These are phyloP conservation scores for Dichomitus squalens DNA, from an alignment of 1,284 basidiomycete species.

Conservation along the genomic window DNA sequence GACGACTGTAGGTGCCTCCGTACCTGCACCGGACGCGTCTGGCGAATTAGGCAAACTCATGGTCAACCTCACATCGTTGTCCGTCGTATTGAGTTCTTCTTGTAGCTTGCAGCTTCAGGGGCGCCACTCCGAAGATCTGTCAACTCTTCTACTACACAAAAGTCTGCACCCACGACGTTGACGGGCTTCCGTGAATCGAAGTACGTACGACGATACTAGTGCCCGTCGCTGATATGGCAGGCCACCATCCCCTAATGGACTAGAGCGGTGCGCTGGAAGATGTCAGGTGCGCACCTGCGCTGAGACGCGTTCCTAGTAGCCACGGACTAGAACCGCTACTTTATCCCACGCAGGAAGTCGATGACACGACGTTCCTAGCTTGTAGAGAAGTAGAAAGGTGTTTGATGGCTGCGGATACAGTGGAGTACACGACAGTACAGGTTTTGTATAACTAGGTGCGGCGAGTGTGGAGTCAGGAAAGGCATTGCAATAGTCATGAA, in stretches of 20 bases:
- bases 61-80: no score
- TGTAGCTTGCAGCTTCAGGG: not conserved
- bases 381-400: not conserved
- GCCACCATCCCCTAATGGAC: not conserved
- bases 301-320: not conserved
- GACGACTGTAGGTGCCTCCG: no score
- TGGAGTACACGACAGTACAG: constrained; percentile 23
- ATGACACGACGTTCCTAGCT: not conserved
- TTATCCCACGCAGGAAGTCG: not conserved
- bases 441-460: constrained; percentile 15
- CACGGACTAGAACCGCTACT: not conserved
- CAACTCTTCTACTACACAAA: no score
- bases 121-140: not conserved
- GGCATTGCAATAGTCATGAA: constrained; percentile 17
- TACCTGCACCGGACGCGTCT: no score
- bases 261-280: not conserved
- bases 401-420: constrained; percentile 20
- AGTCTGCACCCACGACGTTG: not conserved
- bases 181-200: not conserved
- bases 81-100: no score
- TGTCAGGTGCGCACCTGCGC: not conserved
- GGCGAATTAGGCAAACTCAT: no score
- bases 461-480: not conserved
- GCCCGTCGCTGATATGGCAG: not conserved
- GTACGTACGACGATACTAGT: not conserved